These are phyloP conservation scores for Xylariaceae sp. DNA, from an alignment of 2,329 filamentous ascomycete species.

Conservation along the genomic window DNA sequence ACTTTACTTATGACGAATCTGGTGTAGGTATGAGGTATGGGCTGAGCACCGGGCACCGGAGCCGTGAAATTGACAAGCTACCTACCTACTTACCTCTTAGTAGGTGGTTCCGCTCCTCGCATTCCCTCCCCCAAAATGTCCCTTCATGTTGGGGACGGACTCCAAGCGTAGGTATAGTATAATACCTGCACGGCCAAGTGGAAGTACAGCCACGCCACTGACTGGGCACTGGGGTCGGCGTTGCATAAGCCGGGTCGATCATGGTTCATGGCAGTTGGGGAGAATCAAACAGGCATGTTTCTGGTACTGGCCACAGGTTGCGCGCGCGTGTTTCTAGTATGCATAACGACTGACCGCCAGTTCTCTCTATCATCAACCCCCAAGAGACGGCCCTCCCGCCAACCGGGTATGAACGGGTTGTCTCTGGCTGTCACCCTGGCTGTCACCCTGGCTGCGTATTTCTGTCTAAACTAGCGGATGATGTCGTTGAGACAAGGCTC, in stretches of 20 bases:
- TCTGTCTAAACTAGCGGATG: constrained; percentile 5
- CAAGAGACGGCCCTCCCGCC: constrained; percentile 27
- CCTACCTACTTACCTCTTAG: too few species aligned
- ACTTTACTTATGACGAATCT: too few species aligned
- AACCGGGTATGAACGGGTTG: constrained; percentile 25
- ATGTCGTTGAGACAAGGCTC: constrained; percentile 17
- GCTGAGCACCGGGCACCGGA: too few species aligned
- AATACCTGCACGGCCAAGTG: constrained; percentile 7
- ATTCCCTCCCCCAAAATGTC: not conserved
- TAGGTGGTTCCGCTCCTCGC: not conserved
- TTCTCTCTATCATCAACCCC: constrained; percentile 25
- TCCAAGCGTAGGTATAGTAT: not conserved
- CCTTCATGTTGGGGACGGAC: not conserved
- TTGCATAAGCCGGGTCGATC: constrained; percentile 33
- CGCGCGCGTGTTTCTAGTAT: constrained; percentile 24
- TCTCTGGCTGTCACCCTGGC: constrained; percentile 18
- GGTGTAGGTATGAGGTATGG: too few species aligned
- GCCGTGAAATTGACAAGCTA: too few species aligned
- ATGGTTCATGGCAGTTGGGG: constrained; percentile 37
- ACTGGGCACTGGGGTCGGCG: not conserved
- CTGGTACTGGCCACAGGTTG: constrained; percentile 19
- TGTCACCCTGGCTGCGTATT: constrained; percentile 16
- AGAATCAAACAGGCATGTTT: constrained; percentile 27
- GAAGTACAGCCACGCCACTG: constrained; percentile 20
- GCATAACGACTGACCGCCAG: constrained; percentile 45